These are phyloP conservation scores for Pythium dissotocum DNA, from an alignment of 352 stramenopile species.

Conservation along the genomic window DNA sequence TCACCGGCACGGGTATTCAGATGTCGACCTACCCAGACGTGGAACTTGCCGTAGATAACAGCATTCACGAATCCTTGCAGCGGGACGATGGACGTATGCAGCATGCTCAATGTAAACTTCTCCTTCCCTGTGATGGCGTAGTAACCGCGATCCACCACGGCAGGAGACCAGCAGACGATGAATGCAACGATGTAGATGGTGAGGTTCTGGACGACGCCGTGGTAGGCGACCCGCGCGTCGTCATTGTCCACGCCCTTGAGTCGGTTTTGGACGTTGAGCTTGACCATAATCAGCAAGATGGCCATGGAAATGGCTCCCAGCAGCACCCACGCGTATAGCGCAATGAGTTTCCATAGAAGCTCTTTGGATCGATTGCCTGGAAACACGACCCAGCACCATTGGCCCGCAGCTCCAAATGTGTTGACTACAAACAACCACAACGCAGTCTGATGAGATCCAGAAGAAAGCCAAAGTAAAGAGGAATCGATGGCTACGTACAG, in stretches of 20 bases:
- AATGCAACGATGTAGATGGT: constrained; percentile 81
- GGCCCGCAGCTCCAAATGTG: constrained; percentile 65
- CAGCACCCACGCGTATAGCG: constrained; percentile 80
- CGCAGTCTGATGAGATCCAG: too few relatives aligned
- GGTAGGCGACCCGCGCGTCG: constrained; percentile 73
- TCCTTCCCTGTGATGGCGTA: constrained; percentile 54
- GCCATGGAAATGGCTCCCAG: constrained; percentile 52
- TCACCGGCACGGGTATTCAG: constrained; percentile 27
- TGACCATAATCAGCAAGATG: constrained; percentile 68
- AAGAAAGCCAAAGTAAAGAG: too few relatives aligned
- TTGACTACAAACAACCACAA: constrained; percentile 33
- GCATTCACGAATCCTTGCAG: constrained; percentile 85
- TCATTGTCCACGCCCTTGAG: constrained; percentile 76
- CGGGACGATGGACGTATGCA: constrained; percentile 78
- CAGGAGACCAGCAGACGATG: constrained; percentile 78
- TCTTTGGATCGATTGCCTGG: constrained; percentile 45
- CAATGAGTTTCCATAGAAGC: constrained; percentile 73
- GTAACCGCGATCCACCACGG: constrained; percentile 67
- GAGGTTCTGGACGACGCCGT: constrained; percentile 81
- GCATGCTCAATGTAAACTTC: constrained; percentile 62
- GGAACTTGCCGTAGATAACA: constrained; percentile 86
- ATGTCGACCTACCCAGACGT: constrained; percentile 75
- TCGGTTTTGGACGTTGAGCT: constrained; percentile 75
- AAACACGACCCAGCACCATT: constrained; percentile 81
- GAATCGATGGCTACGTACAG: constrained; percentile 25